Base-by-base conservation (phyloP, 2,329 filamentous ascomycete species). In the Hysterium pulicare region DNA sequence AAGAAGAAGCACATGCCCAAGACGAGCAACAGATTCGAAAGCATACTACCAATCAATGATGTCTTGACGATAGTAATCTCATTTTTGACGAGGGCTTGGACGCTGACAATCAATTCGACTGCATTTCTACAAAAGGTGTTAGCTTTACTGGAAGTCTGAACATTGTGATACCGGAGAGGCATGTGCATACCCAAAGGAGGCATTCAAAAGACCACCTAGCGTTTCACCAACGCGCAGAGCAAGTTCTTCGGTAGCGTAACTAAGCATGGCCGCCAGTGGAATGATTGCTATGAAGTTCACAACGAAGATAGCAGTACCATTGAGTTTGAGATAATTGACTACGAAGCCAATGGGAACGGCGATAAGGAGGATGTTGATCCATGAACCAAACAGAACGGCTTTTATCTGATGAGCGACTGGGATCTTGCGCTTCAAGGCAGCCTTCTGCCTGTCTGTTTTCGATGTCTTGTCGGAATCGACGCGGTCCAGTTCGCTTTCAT, bases 241-340 rank as follows among this genome's bases (percentile, higher is more conserved):
- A 50, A 96, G 84, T 66, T 95, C 90, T 65, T 97, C 91, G 0
- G 91, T 96, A 0, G 88, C 87, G 58, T 86, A 95, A 55, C 86
- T 85, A 19, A 97, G 75, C 73, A 95, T 83, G 11, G 85, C 87
- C 2, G 91, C 91, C 31, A 96, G 75, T 0, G 90, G 90, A 45
- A 96, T 84, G 54, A 96, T 95, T 47, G 90, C 91, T 50, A 96
- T 79, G 58, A 96, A 96, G 71, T 96, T 96, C 68, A 96, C 79
- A 42, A 90, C 80, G 58, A 96, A 96, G 35, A 93, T 53, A 2
- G 58, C 58, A 4, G 57, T 47, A 3, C 48, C 48, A 10, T 61
- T 51, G 13, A 77, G 73, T 39, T 71, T 50, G 15, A 81, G 69
- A 58, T 84, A 89, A 56, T 87, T 80, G 40, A 91, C 65, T 2